phyloP scores from a whole-genome alignment of 2,329 filamentous ascomycete species.

The Orbilia quercus region DNA sequence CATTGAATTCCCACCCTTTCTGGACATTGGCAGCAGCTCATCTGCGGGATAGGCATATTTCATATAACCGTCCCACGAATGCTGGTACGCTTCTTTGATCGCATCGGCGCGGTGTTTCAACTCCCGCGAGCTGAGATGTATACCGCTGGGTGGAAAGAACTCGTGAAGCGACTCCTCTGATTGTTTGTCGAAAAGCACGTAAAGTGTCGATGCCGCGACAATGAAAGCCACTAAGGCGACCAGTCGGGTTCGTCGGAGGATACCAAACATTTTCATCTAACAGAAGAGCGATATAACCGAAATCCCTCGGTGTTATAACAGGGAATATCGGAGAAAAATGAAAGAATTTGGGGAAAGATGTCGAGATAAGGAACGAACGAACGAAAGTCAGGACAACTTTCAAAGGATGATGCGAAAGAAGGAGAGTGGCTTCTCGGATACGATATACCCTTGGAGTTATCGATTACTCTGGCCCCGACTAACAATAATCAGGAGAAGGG shows the following conservation, averaged over 20 bases:
- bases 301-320: no score
- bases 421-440: neutral
- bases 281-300: neutral
- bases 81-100: conserved; percentile 75
- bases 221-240: conserved; percentile 32
- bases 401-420: neutral
- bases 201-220: conserved; percentile 22
- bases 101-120: conserved; percentile 66
- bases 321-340: no score
- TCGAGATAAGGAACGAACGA: conserved; percentile 3
- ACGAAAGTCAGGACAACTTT: neutral
- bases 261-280: conserved; percentile 21
- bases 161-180: conserved; percentile 6
- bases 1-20: conserved; percentile 76
- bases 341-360: no score
- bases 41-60: conserved; percentile 81
- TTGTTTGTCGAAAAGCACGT: conserved; percentile 9
- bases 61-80: conserved; percentile 79
- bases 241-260: conserved; percentile 31
- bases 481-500: conserved; percentile 20
- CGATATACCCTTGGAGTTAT: conserved; percentile 1
- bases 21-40: conserved; percentile 76
- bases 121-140: neutral
- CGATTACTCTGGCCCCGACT: conserved; percentile 1
- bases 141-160: conserved; percentile 37